phyloP scores from a whole-genome alignment of 371 early-diverging fungal species.

The Saksenaea vasiformis region DNA sequence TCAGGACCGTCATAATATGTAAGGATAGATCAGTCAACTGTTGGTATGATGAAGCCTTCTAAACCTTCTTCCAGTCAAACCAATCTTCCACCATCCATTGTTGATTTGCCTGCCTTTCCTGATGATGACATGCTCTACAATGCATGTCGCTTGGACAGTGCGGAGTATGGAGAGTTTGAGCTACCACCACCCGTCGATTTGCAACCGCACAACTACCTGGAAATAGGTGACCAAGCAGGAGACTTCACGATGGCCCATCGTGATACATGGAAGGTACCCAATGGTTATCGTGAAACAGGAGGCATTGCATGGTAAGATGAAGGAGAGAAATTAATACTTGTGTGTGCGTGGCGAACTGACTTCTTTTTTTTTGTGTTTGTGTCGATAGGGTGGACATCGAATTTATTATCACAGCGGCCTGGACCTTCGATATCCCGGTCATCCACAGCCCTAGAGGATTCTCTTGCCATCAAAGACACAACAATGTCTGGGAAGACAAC shows the following conservation, averaged over 20 bases:
- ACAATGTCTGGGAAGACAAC: constrained; percentile 41
- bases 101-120: constrained; percentile 34
- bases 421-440: constrained; percentile 34
- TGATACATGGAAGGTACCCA: constrained; percentile 43
- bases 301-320: constrained; percentile 44
- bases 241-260: constrained; percentile 51
- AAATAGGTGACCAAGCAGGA: constrained; percentile 42
- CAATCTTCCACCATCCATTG: constrained; percentile 42
- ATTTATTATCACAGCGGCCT: constrained; percentile 42
- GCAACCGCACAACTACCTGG: constrained; percentile 29
- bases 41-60: no score
- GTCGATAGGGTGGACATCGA: constrained; percentile 42
- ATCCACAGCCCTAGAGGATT: constrained; percentile 36
- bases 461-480: constrained; percentile 47
- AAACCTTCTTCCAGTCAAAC: no score
- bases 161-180: constrained; percentile 40
- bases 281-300: constrained; percentile 45
- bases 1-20: constrained; percentile 45
- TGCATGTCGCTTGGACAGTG: constrained; percentile 30
- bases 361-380: no score
- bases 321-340: background rate
- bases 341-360: background rate
- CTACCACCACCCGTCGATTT: constrained; percentile 24
- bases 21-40: no score
- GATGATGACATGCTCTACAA: constrained; percentile 40